Evolutionary conservation across 371 early-diverging fungal genomes (phyloP), one percentile per base, ranked within the genome.

Genomic region (Paraphysoderma sedebokerense): DNA sequence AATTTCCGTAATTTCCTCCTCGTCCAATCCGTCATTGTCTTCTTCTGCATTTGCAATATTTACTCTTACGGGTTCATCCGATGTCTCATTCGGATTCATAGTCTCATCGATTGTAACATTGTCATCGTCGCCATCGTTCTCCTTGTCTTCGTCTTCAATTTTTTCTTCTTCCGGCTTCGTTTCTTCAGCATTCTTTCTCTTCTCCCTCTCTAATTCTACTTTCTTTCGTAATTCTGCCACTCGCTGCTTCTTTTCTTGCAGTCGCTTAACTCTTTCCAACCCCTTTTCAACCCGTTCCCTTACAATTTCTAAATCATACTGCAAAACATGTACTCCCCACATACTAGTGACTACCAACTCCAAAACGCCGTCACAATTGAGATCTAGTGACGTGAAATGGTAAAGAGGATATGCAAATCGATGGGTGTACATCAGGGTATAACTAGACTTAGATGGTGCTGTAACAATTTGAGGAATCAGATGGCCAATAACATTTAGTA

Each of bases 391-490:
- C 2, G 65, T 58, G 27, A 82, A 73, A 5, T 77, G 69, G 48
- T 81, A 82, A 19, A 76, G 72, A 0, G 83, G 82, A 39, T 77
- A 74, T 1, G 79, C 76, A 55, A 81, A 78, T 33, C 77, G 69
- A 31, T 75, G 63, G 48, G 68, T 67, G 79, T 79, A 81, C 32
- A 72, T 59, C 19, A 81, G 62, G 17, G 67, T 63, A 45, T 74
- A 80, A 4, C 63, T 61, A 20, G 67, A 64, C 31, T 29, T 28
- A 1, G 30, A 2, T 19, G 19, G 27, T 19, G 8, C 34, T 20
- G 50, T 19, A 33, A 44, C 5, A 28, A 20, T 27, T 20, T 2
- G 17, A n/a, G 17, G 34, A 28, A 29, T n/a, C 20, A 29, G 12
- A 17, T 19, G 7, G 12, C 34, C n/a, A 37, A 33, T 27, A 11